These are phyloP conservation scores for Ascochyta fabae DNA, from an alignment of 2,329 filamentous ascomycete species.

Conservation along the genomic window DNA sequence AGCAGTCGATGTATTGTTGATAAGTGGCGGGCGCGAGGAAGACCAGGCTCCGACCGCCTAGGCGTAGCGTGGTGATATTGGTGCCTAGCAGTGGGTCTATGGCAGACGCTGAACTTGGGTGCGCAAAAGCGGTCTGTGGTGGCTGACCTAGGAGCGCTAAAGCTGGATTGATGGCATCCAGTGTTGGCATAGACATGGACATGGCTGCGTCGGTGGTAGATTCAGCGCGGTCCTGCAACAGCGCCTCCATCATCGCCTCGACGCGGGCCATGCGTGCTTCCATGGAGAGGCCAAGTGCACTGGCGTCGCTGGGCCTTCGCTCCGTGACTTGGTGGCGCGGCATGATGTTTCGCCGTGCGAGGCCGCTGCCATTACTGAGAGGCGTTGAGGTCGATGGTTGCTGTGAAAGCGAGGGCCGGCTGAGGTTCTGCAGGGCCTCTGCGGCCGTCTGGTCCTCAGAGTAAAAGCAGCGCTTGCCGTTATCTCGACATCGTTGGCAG, in stretches of 20 bases:
- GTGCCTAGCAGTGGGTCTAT: slow-evolving; percentile 5
- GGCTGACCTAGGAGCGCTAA: slow-evolving; percentile 26
- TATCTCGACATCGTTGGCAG: slow-evolving; percentile 45
- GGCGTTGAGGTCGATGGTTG: slow-evolving; percentile 18
- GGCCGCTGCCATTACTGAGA: slow-evolving; percentile 21
- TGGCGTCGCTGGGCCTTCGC: slow-evolving; percentile 37
- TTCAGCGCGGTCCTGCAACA: slow-evolving; percentile 43
- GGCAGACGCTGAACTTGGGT: background rate
- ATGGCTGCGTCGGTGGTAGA: slow-evolving; percentile 25
- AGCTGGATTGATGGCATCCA: slow-evolving; percentile 35
- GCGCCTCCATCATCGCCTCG: slow-evolving; percentile 44
- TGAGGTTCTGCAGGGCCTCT: slow-evolving; percentile 47
- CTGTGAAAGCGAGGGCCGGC: slow-evolving; percentile 35
- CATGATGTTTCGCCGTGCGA: slow-evolving; percentile 26
- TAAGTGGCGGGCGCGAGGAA: slow-evolving; percentile 34
- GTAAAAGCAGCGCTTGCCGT: slow-evolving; percentile 46
- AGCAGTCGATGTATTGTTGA: slow-evolving; percentile 32
- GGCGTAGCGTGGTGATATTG: slow-evolving; percentile 1
- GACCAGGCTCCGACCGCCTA: slow-evolving; percentile 24
- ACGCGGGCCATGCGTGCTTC: slow-evolving; percentile 45
- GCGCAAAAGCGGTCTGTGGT: background rate
- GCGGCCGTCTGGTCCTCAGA: slow-evolving; percentile 48
- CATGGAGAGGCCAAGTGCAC: slow-evolving; percentile 36
- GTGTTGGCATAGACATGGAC: slow-evolving; percentile 29
- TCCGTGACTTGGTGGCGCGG: slow-evolving; percentile 30